These are phyloP conservation scores for Flaveria robusta DNA, from an alignment of 129 eudicot species.

Conservation along the genomic window DNA sequence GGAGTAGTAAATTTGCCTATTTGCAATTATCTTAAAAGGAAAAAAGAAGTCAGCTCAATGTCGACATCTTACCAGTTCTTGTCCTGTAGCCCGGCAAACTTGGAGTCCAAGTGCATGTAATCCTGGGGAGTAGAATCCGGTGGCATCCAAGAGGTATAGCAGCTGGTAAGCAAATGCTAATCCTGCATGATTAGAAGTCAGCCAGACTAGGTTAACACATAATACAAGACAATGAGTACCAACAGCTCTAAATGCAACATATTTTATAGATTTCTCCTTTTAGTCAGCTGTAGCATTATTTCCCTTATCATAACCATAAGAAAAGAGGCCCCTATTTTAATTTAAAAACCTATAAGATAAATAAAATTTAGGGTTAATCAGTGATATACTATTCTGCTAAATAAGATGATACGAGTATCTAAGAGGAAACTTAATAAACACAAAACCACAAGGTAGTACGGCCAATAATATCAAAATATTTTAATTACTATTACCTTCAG, in stretches of 20 bases:
- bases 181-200: conserved; percentile 52
- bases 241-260: conserved; percentile 12
- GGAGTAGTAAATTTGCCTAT: background rate
- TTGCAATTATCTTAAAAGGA: background rate
- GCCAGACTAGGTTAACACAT: conserved; percentile 18
- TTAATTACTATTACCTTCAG: conserved; percentile 62
- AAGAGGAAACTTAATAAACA: background rate
- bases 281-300: background rate
- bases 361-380: background rate
- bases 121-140: conserved; percentile 94
- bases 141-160: conserved; percentile 94
- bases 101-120: conserved; percentile 92
- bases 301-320: conserved; percentile 9
- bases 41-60: conserved; percentile 4
- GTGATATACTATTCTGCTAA: background rate
- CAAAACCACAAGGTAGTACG: background rate
- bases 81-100: conserved; percentile 99
- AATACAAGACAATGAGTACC: conserved; percentile 2
- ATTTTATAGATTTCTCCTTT: background rate
- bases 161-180: conserved; percentile 94
- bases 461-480: background rate
- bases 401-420: background rate
- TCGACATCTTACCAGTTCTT: conserved; percentile 69
- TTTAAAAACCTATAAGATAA: background rate
- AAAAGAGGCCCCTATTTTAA: background rate